These are phyloP conservation scores for Lecanoromycetidae sp. DNA, from an alignment of 2,329 filamentous ascomycete species.

Conservation along the genomic window DNA sequence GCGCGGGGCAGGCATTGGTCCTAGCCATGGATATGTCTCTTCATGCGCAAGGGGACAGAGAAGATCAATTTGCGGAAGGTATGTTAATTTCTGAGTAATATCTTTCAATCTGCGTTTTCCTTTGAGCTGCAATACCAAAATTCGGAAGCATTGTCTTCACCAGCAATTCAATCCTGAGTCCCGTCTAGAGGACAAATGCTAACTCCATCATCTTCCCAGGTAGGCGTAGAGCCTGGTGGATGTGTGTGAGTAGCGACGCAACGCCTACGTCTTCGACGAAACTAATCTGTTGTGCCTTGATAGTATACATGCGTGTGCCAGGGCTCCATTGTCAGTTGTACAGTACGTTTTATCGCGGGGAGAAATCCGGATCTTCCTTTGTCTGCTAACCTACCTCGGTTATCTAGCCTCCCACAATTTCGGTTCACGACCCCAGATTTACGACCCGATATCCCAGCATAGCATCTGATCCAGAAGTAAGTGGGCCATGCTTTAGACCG, in stretches of 20 bases:
- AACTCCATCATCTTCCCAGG: too few relatives aligned
- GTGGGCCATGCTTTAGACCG: too few relatives aligned
- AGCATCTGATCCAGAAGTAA: slow-evolving; percentile 30
- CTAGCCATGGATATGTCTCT: slow-evolving; percentile 34
- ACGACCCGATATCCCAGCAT: slow-evolving; percentile 32
- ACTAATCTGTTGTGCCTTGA: too few relatives aligned
- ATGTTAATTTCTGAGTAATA: too few relatives aligned
- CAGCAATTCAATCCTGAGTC: too few relatives aligned
- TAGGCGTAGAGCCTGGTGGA: slow-evolving; percentile 35
- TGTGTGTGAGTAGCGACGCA: slow-evolving; percentile 28
- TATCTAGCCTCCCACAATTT: slow-evolving; percentile 33
- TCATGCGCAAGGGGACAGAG: slow-evolving; percentile 26
- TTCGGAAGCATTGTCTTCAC: too few relatives aligned
- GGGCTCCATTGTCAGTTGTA: neutral
- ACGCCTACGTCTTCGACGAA: neutral
- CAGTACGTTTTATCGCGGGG: neutral
- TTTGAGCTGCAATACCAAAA: too few relatives aligned
- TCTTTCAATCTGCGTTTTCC: too few relatives aligned
- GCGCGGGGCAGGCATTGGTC: slow-evolving; percentile 33
- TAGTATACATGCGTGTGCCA: neutral
- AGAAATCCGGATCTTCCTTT: too few relatives aligned
- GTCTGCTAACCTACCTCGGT: too few relatives aligned
- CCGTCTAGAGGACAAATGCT: too few relatives aligned
- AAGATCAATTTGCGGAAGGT: slow-evolving; percentile 30
- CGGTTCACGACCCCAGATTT: slow-evolving; percentile 33